phyloP scores from a whole-genome alignment of 192 early-diverging fungal species.

The Entomortierella beljakovae region DNA sequence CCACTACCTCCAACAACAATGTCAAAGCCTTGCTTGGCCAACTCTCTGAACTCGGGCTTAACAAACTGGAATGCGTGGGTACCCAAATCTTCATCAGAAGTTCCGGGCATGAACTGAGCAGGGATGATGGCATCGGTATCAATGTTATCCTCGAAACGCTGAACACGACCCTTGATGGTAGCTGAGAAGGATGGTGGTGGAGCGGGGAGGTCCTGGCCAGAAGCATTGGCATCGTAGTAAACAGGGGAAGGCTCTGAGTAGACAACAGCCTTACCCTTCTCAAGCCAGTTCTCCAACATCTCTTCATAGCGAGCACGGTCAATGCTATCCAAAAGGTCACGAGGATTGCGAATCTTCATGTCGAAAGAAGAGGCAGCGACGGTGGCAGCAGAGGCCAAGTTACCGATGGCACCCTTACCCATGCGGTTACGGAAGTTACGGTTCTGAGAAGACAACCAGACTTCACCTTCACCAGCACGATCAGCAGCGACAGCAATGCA shows the following conservation, averaged over 20 bases:
- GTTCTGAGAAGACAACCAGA: slow-evolving; percentile 88
- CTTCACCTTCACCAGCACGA: slow-evolving; percentile 80
- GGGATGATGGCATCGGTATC: slow-evolving; percentile 87
- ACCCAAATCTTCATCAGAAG: slow-evolving; percentile 76
- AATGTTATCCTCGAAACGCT: slow-evolving; percentile 80
- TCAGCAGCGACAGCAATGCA: slow-evolving; percentile 85
- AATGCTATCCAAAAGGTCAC: slow-evolving; percentile 72
- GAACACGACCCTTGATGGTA: slow-evolving; percentile 72
- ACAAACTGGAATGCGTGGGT: slow-evolving; percentile 78
- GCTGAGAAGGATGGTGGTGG: slow-evolving; percentile 53
- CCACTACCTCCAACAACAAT: slow-evolving; percentile 80
- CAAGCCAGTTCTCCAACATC: slow-evolving; percentile 76
- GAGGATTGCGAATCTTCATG: slow-evolving; percentile 79
- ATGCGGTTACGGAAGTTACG: slow-evolving; percentile 89
- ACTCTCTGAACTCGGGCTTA: slow-evolving; percentile 78
- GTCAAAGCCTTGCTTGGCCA: slow-evolving; percentile 70
- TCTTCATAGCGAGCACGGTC: slow-evolving; percentile 72
- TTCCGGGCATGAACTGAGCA: slow-evolving; percentile 81
- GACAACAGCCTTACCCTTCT: slow-evolving; percentile 65
- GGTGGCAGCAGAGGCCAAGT: slow-evolving; percentile 81
- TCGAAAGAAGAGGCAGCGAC: slow-evolving; percentile 83
- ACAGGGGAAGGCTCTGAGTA: slow-evolving; percentile 75
- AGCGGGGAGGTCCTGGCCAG: slow-evolving; percentile 18
- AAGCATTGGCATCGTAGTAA: slow-evolving; percentile 51
- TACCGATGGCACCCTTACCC: slow-evolving; percentile 84